Evolutionary conservation across 495 filamentous ascomycete genomes (phyloP).

Genomic region (Xylaria curta): DNA sequence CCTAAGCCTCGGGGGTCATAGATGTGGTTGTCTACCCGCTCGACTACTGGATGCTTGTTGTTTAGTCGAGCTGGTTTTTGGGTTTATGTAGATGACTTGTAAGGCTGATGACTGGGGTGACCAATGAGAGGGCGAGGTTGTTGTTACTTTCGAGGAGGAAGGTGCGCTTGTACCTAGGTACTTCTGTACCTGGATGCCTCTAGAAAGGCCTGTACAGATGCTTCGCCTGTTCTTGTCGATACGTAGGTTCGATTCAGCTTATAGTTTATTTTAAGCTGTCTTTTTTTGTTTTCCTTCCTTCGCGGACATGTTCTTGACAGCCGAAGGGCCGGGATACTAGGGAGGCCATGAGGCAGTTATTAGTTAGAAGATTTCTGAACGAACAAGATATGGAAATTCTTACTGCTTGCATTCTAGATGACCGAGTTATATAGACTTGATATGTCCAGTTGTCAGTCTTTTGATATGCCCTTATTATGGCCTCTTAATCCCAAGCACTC

Average conservation of each 20-base stretch:
- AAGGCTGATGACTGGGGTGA: neutral
- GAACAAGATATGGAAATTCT: neutral
- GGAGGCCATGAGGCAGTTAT: neutral
- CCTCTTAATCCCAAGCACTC: neutral
- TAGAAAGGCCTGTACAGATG: too few species aligned
- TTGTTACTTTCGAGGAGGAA: neutral
- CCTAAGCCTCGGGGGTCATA: neutral
- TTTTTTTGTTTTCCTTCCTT: neutral
- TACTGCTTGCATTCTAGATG: neutral
- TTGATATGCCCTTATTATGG: neutral
- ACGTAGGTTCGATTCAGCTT: slow-evolving; percentile 1
- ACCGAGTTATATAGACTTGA: neutral
- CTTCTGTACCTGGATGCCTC: neutral
- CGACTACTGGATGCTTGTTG: slow-evolving; percentile 14
- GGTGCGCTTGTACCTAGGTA: neutral
- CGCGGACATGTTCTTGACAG: neutral
- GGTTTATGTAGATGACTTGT: neutral
- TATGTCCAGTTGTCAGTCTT: neutral
- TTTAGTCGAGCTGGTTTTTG: neutral
- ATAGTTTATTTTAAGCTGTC: neutral
- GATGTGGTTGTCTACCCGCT: slow-evolving; percentile 2
- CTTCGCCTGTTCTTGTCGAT: neutral
- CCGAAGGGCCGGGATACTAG: neutral
- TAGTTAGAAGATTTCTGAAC: neutral
- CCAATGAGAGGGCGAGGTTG: neutral